Base-by-base conservation (phyloP, 2,329 filamentous ascomycete genomes). In the Xylariomycetidae sp. region DNA sequence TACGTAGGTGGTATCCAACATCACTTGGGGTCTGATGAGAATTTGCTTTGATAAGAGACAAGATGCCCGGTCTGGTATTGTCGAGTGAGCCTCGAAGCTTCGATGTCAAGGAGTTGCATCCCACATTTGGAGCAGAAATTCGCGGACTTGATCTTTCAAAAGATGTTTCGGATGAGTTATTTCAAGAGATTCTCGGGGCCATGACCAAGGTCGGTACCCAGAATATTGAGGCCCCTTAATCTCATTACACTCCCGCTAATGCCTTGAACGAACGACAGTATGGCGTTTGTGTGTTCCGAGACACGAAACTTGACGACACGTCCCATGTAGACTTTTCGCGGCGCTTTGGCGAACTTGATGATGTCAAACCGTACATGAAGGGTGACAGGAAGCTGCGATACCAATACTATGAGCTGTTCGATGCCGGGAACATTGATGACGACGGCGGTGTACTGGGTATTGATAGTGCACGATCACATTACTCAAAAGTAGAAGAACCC, bases 311-410 rank as follows among this genome's bases (percentile, higher is more conserved):
- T 8, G 59, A 65, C 35, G 73, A 79, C 47, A 61, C 59, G 6
- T 39, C 54, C 2, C 75, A 80, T 44, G 62, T 78, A 22, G 54
- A 56, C 5, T 73, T 79, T 48, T 64, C 69, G 12, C 44, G 47
- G 3, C 59, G 57, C 2, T 68, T 79, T 38, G 76, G 74, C 14
- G 69, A 74, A 15, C 64, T 78, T 0, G 74, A 79, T 53, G 67
- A 76, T 46, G 63, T 74, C 19, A 63, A 54, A 13, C 70, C 67
- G 1, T 77, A 70, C 53, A 54, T 68, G 6, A 55, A 54, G 2
- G 57, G 55, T 0, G 70, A 67, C 12, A 63, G 69, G 27, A 62
- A 64, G 44, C 60, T 66, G 37, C 66, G 72, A 14, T 66, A 72
- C 40, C 45, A 54, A 2, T 62, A 68, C 39, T 56, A 63, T 26